Percentiles rank a stretch among this genome's conserved stretches.
Evolutionary conservation across 768 basidiomycete species (phyloP).

Genomic region (button mushroom (Agaricus bisporus)): DNA sequence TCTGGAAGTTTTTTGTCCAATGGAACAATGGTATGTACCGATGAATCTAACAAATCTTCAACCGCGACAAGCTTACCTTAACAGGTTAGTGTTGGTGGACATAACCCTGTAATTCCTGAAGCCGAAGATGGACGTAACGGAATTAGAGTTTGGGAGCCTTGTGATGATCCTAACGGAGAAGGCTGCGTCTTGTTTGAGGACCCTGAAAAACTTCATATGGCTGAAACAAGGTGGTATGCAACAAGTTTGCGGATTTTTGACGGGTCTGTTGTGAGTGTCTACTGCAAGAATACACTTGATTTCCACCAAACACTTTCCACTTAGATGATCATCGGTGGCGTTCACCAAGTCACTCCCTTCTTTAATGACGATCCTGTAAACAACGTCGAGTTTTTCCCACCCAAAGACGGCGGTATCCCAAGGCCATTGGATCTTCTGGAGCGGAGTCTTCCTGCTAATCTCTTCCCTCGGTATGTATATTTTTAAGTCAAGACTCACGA

Average conservation of each 20-base stretch:
- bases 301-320: not conserved
- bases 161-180: conserved; percentile 22
- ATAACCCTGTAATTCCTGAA: conserved; percentile 21
- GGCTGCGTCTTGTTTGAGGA: conserved; percentile 32
- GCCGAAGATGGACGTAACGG: conserved; percentile 29
- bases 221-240: conserved; percentile 35
- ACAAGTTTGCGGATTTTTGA: conserved; percentile 28
- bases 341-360: conserved; percentile 37
- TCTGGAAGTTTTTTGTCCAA: conserved; percentile 35
- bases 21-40: conserved; percentile 28
- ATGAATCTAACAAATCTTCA: not conserved
- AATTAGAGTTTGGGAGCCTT: conserved; percentile 33
- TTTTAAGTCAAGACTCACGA: not conserved
- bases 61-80: not conserved
- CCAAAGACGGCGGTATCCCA: conserved; percentile 30
- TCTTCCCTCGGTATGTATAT: conserved; percentile 23
- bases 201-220: conserved; percentile 25
- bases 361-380: conserved; percentile 58
- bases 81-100: conserved; percentile 25
- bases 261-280: conserved; percentile 28
- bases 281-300: not conserved
- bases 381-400: conserved; percentile 32
- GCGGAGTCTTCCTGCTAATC: conserved; percentile 21
- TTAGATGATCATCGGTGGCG: conserved; percentile 23
- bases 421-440: conserved; percentile 22